Percentiles rank a stretch among this genome's conserved stretches.
phyloP scores from a whole-genome alignment of 208 protist species.

The Strigomonas culicis region DNA sequence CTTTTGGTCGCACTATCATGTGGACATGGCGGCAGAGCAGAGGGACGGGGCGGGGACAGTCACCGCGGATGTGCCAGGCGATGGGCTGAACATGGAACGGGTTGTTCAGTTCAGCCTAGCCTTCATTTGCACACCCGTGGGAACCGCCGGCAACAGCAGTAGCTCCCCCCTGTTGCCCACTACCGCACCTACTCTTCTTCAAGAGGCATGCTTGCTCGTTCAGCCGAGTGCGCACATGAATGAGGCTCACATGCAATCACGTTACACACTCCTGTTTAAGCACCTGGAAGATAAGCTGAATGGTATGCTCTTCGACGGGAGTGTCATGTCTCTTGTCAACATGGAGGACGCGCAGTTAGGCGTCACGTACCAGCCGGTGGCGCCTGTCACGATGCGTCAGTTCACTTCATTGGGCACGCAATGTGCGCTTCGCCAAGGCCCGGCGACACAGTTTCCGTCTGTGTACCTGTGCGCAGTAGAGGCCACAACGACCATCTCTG shows the following conservation, averaged over 20 bases:
- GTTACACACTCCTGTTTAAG: conserved; percentile 37
- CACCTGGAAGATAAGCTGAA: conserved; percentile 61
- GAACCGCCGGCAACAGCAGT: no score
- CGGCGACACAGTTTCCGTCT: no score
- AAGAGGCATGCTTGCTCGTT: no score
- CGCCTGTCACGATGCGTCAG: background rate
- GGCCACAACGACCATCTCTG: no score
- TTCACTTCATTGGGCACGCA: background rate
- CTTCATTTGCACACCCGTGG: conserved; percentile 9
- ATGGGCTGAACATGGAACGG: background rate
- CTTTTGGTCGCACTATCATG: conserved; percentile 40
- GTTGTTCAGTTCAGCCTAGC: conserved; percentile 1
- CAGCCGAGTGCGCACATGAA: no score
- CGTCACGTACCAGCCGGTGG: conserved; percentile 6
- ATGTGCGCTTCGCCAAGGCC: no score
- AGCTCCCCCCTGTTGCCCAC: no score
- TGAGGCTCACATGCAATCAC: conserved; percentile 2
- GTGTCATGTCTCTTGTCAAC: conserved; percentile 47
- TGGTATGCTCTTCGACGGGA: conserved; percentile 65
- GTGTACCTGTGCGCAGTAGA: no score
- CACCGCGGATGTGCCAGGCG: background rate
- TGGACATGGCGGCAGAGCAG: no score
- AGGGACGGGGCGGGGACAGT: background rate
- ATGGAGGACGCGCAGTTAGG: conserved; percentile 17
- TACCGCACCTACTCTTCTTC: no score